Percentiles rank a stretch among this genome's conserved stretches.
Evolutionary conservation across 306 rosid genomes (phyloP).

Genomic region (Lablab purpureus): DNA sequence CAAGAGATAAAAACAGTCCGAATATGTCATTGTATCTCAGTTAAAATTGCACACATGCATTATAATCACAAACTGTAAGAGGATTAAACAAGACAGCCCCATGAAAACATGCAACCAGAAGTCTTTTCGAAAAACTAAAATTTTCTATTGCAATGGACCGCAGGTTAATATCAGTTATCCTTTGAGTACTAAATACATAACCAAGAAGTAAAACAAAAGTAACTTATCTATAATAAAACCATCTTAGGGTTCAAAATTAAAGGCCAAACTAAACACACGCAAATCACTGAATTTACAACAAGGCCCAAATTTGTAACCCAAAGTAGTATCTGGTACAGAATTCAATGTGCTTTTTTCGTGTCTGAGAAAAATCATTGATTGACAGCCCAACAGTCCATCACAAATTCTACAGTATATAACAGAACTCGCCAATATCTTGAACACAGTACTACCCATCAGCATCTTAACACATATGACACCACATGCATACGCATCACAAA

Average conservation of each 20-base stretch:
- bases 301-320: conserved; percentile 35
- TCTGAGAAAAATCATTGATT: neutral
- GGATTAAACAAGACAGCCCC: conserved; percentile 35
- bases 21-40: conserved; percentile 2
- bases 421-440: conserved; percentile 31
- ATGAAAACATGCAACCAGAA: conserved; percentile 26
- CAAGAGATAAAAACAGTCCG: neutral
- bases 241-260: conserved; percentile 43
- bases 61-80: conserved; percentile 15
- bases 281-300: conserved; percentile 40
- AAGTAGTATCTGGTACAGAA: conserved; percentile 28
- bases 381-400: conserved; percentile 28
- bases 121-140: conserved; percentile 10
- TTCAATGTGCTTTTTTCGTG: conserved; percentile 6
- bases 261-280: conserved; percentile 5
- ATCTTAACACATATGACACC: conserved; percentile 28
- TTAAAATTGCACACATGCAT: conserved; percentile 21
- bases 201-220: neutral
- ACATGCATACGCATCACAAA: conserved; percentile 48
- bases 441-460: conserved; percentile 28
- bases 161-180: neutral
- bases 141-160: neutral
- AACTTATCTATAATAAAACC: conserved; percentile 20
- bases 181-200: conserved; percentile 11
- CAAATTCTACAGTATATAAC: conserved; percentile 28